Evolutionary conservation across 129 eudicot species (phyloP).

Genomic region (Flaveria ramosissima): DNA sequence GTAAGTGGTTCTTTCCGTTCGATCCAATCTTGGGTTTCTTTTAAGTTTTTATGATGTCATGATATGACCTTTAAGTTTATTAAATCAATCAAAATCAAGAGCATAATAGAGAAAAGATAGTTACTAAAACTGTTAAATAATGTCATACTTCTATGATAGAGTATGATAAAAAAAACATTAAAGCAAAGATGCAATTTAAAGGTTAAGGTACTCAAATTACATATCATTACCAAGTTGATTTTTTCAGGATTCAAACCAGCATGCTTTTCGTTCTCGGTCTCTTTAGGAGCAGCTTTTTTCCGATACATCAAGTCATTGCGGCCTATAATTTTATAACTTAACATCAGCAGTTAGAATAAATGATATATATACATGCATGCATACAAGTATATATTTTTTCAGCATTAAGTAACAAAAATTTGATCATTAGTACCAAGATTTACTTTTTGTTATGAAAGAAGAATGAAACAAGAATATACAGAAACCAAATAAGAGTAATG

Average conservation of each 20-base stretch:
- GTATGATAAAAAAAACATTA: neutral
- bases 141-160: neutral
- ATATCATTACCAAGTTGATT: constrained; percentile 68
- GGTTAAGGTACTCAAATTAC: constrained; percentile 23
- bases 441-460: neutral
- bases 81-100: no score
- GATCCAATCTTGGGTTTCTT: no score
- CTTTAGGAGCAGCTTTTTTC: constrained; percentile 61
- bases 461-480: neutral
- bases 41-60: no score
- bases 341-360: constrained; percentile 24
- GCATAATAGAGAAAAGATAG: no score
- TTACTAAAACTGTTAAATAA: neutral
- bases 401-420: neutral
- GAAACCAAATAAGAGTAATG: neutral
- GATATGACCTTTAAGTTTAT: no score
- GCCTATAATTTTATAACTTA: constrained; percentile 39
- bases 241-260: constrained; percentile 68
- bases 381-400: neutral
- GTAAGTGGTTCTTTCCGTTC: no score
- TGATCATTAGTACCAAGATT: neutral
- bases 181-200: neutral
- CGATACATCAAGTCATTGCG: constrained; percentile 68
- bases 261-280: constrained; percentile 64
- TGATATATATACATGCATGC: neutral